These are phyloP conservation scores for Aureobasidium mangrovei DNA, from an alignment of 2,329 filamentous ascomycete species.

Conservation along the genomic window DNA sequence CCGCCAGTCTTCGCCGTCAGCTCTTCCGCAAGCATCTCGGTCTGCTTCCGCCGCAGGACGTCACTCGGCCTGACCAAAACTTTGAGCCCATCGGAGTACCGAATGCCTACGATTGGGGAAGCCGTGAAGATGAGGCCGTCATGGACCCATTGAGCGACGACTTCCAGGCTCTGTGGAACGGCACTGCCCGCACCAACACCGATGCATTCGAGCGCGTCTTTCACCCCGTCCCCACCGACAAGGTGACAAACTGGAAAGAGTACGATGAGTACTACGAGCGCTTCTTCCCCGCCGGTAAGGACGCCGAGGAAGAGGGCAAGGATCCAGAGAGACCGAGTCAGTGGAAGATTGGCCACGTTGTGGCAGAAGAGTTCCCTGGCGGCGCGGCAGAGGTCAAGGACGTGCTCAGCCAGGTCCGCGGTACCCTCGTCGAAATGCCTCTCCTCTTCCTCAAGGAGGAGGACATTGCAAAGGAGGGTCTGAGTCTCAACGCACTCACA, in stretches of 20 bases:
- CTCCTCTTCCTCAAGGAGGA: constrained; percentile 75
- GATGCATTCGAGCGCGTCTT: constrained; percentile 74
- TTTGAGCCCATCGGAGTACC: constrained; percentile 49
- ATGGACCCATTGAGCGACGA: constrained; percentile 61
- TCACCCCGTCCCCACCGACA: constrained; percentile 65
- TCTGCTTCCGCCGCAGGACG: constrained; percentile 63
- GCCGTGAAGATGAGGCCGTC: constrained; percentile 48
- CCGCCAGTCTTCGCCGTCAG: constrained; percentile 70
- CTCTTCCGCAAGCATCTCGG: constrained; percentile 90
- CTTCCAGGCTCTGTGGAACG: constrained; percentile 64
- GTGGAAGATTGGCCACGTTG: constrained; percentile 80
- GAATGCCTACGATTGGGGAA: constrained; percentile 45
- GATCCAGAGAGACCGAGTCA: constrained; percentile 36
- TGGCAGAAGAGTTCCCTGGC: constrained; percentile 44
- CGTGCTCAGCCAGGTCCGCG: constrained; percentile 61
- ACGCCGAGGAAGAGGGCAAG: constrained; percentile 35
- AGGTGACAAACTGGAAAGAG: constrained; percentile 60
- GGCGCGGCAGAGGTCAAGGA: constrained; percentile 47
- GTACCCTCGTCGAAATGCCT: constrained; percentile 72
- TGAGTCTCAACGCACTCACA: constrained; percentile 42
- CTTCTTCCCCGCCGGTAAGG: constrained; percentile 48
- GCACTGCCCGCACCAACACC: constrained; percentile 67
- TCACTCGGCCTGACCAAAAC: constrained; percentile 51
- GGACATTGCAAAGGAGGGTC: constrained; percentile 76
- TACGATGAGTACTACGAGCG: constrained; percentile 63